Percentiles rank a stretch among this genome's conserved stretches.
Evolutionary conservation across 176 grass and related monocot species (phyloP).

Genomic region (Cenchrus americanus): DNA sequence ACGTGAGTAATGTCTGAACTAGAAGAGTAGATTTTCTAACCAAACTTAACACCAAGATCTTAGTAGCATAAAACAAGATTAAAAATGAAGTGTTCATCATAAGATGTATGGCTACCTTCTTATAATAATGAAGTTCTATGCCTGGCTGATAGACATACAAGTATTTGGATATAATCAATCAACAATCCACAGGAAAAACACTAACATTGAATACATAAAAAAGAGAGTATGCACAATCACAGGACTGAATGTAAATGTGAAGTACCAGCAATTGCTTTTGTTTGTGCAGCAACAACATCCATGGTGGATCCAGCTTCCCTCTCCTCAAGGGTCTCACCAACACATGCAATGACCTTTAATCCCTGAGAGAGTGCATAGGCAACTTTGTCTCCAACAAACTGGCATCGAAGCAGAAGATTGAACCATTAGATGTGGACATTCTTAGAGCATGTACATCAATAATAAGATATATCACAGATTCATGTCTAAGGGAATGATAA

Average conservation of each 20-base stretch:
- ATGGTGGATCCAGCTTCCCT: constrained; percentile 85
- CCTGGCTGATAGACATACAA: background rate
- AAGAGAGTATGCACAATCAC: background rate
- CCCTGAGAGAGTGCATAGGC: constrained; percentile 90
- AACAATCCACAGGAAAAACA: background rate
- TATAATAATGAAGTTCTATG: background rate
- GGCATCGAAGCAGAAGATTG: constrained; percentile 5
- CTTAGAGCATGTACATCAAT: background rate
- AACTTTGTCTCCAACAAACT: constrained; percentile 98
- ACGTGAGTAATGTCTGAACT: background rate
- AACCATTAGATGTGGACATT: background rate
- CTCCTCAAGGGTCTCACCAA: constrained; percentile 96
- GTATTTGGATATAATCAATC: background rate
- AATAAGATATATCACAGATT: background rate
- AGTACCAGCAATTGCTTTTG: constrained; percentile 92
- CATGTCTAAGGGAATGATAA: background rate
- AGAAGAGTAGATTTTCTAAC: background rate
- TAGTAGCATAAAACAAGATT: background rate
- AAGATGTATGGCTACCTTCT: background rate
- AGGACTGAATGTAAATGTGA: background rate
- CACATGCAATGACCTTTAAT: constrained; percentile 96
- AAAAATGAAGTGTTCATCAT: background rate
- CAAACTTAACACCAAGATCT: background rate
- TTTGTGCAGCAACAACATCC: constrained; percentile 90
- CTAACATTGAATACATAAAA: background rate